phyloP scores from a whole-genome alignment of 768 basidiomycete genomes.

The Amanita pseudoporphyria region DNA sequence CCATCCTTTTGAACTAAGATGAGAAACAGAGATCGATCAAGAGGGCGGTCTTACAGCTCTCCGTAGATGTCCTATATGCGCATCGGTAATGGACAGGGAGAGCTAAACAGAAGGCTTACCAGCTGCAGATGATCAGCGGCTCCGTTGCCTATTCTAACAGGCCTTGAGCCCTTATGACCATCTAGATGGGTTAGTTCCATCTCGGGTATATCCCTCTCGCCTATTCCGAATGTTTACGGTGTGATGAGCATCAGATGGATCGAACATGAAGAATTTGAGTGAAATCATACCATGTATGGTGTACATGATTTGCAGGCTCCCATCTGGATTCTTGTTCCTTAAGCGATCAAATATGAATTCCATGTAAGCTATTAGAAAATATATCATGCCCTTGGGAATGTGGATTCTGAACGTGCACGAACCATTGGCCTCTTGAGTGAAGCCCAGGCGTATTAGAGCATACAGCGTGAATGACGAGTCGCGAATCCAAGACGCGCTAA shows the following conservation, averaged over 20 bases:
- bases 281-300: slow-evolving; percentile 69
- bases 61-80: slow-evolving; percentile 84
- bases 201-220: slow-evolving; percentile 75
- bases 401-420: background rate
- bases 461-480: slow-evolving; percentile 96
- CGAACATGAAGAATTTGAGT: background rate
- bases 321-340: slow-evolving; percentile 78
- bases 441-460: slow-evolving; percentile 87
- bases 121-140: slow-evolving; percentile 91
- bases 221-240: slow-evolving; percentile 21
- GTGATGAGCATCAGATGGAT: slow-evolving; percentile 3
- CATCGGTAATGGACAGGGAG: background rate
- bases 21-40: background rate
- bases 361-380: slow-evolving; percentile 54
- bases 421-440: slow-evolving; percentile 89
- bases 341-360: slow-evolving; percentile 85
- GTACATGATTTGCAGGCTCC: slow-evolving; percentile 94
- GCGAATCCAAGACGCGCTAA: slow-evolving; percentile 83
- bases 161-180: slow-evolving; percentile 78
- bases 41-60: slow-evolving; percentile 51
- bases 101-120: slow-evolving; percentile 29
- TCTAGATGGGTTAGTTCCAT: slow-evolving; percentile 80
- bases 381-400: background rate
- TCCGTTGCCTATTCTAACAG: slow-evolving; percentile 91
- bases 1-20: slow-evolving; percentile 47